These are phyloP conservation scores for Lycium ferocissimum DNA, from an alignment of 257 asterid genomes.

Conservation along the genomic window DNA sequence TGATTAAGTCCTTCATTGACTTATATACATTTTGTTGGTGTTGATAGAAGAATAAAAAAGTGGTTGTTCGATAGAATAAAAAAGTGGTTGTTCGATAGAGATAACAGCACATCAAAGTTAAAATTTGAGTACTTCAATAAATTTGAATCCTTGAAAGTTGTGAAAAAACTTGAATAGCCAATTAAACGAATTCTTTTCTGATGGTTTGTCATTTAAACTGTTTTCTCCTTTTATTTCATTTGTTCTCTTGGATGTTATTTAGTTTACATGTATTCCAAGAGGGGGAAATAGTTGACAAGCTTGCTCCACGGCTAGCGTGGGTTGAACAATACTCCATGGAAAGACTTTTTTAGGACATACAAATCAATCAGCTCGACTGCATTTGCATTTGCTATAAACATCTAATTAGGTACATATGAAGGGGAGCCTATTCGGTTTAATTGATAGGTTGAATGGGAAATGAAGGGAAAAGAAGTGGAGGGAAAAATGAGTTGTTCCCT, in stretches of 20 bases:
- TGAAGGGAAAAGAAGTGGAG: no score
- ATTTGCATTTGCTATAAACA: constrained; percentile 4
- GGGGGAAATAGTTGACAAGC: not conserved
- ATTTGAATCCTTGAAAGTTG: constrained; percentile 23
- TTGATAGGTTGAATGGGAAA: no score
- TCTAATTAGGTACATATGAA: not conserved
- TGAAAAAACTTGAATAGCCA: not conserved
- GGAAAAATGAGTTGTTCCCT: no score
- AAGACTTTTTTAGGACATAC: not conserved
- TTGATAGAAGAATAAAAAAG: not conserved
- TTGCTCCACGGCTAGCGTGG: constrained; percentile 13
- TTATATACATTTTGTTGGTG: not conserved
- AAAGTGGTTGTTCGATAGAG: not conserved
- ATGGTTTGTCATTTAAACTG: not conserved
- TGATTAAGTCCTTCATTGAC: not conserved
- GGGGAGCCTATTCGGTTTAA: no score
- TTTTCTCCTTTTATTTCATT: constrained; percentile 10
- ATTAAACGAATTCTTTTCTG: not conserved
- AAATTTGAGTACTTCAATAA: not conserved
- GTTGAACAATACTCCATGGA: not conserved
- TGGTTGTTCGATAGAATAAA: not conserved
- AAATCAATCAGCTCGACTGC: not conserved
- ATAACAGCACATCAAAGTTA: not conserved
- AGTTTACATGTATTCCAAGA: constrained; percentile 2
- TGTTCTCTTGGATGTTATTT: not conserved